Percentiles rank a stretch among this genome's conserved stretches.
Evolutionary conservation across 495 filamentous ascomycete species (phyloP).

Genomic region (Hypoxylon crocopeplum): DNA sequence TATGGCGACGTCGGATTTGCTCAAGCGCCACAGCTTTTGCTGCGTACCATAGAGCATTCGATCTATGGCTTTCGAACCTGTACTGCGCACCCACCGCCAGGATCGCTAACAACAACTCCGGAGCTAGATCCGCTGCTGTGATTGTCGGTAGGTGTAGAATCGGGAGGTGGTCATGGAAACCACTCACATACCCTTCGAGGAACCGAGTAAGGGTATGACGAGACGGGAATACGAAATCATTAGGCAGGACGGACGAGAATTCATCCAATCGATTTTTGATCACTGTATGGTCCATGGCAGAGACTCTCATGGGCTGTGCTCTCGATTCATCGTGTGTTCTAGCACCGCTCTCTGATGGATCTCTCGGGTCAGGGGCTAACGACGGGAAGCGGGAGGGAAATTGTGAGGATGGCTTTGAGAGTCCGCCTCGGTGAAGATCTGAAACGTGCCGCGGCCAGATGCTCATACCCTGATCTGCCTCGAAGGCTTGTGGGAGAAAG

Average conservation of each 20-base stretch:
- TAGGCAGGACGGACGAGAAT: conserved; percentile 70
- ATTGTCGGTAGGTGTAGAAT: conserved; percentile 72
- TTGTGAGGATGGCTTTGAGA: conserved; percentile 63
- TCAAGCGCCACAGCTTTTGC: conserved; percentile 61
- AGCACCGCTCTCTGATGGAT: conserved; percentile 56
- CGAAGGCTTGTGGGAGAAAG: conserved; percentile 55
- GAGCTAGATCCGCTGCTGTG: conserved; percentile 57
- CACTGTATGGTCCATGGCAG: conserved; percentile 65
- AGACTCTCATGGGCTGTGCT: conserved; percentile 68
- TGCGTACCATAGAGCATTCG: conserved; percentile 74
- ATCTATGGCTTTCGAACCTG: conserved; percentile 70
- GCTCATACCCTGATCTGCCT: conserved; percentile 53
- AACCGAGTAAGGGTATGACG: conserved; percentile 70
- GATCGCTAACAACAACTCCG: conserved; percentile 69
- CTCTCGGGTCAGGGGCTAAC: conserved; percentile 67
- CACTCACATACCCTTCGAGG: conserved; percentile 69
- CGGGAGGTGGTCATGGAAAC: conserved; percentile 73
- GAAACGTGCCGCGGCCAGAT: conserved; percentile 50
- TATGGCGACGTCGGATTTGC: conserved; percentile 60
- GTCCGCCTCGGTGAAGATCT: conserved; percentile 48
- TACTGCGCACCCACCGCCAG: conserved; percentile 71
- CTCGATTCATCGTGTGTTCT: conserved; percentile 52
- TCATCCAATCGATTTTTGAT: conserved; percentile 70
- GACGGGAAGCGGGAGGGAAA: conserved; percentile 75
- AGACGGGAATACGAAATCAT: conserved; percentile 68